Evolutionary conservation across 352 stramenopile species (phyloP).

Genomic region (Phytophthora kernoviae): DNA sequence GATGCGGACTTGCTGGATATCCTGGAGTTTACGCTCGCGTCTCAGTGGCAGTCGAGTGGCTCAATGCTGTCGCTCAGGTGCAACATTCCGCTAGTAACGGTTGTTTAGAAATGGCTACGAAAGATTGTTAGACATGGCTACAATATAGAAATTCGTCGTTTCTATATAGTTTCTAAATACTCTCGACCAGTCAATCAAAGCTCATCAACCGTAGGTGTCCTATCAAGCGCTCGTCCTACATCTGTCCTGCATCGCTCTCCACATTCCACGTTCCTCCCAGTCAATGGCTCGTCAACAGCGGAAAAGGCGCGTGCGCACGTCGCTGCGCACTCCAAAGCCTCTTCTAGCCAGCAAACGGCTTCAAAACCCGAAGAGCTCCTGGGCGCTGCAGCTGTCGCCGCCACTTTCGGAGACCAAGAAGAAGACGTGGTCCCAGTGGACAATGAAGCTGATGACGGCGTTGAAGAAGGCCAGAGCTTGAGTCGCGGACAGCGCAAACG

Average conservation of each 20-base stretch:
- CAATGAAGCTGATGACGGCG: constrained; percentile 40
- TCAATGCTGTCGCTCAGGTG: constrained; percentile 18
- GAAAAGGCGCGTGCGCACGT: constrained; percentile 67
- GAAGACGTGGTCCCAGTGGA: constrained; percentile 41
- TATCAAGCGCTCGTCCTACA: not conserved
- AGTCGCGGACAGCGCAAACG: constrained; percentile 87
- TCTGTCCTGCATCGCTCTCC: not conserved
- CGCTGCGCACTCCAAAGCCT: constrained; percentile 45
- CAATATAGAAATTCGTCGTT: not conserved
- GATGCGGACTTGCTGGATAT: constrained; percentile 42
- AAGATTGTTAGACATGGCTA: constrained; percentile 7
- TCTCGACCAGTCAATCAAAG: too few relatives aligned
- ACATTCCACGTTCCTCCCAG: not conserved
- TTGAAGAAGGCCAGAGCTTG: constrained; percentile 41
- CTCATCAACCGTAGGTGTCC: not conserved
- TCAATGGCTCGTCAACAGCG: constrained; percentile 60
- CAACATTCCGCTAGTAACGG: constrained; percentile 20
- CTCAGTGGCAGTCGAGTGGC: constrained; percentile 32
- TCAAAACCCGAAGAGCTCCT: constrained; percentile 31
- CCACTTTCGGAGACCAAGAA: constrained; percentile 48
- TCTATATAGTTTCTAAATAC: not conserved
- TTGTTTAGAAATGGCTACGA: not conserved
- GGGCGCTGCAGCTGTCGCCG: constrained; percentile 60
- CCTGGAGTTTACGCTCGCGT: constrained; percentile 66
- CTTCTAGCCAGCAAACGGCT: constrained; percentile 27